Evolutionary conservation across 805 yeast genomes (phyloP), one percentile per base, ranked within the genome.

Genomic region (Wickerhamiella cacticola): DNA sequence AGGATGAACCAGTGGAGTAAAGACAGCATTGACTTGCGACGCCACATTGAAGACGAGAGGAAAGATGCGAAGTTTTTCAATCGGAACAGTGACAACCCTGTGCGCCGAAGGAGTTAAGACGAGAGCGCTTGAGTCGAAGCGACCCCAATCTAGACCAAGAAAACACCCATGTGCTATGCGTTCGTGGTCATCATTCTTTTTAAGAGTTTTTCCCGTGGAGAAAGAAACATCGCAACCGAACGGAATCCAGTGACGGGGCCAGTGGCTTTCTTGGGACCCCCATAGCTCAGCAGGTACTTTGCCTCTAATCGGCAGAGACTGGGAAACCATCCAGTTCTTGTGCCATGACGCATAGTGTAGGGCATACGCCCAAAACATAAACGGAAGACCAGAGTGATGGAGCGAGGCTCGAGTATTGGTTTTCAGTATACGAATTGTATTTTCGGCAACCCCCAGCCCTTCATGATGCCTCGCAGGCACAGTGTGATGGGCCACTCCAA

Each of bases 201-300:
- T 9, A 15, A 18, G 22, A 5, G 4, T 19, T 16, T 34, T 36
- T 7, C 26, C 41, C 10, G 41, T 8, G 22, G 10, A n/a, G n/a
- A 36, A 36, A 4, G 41, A 36, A 15, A 36, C 41, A 23, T 36
- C 41, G 22, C 41, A 36, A 4, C 41, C 41, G n/a, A 21, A 36
- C 8, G 41, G 41, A 36, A 7, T 13, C 25, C 25, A 36, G 41
- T 36, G 22, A 5, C 8, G 5, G 18, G 26, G 41, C 41, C 41
- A 36, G 26, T 36, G 6, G n/a, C n/a, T 5, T 22, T 21, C 15
- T 7, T 4, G 26, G 10, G 4, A 5, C 4, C 16, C 41, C 41
- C 41, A 36, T 12, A 19, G 16, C 7, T 21, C 28, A 21, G 41
- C 41, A 10, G 41, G 41, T 16, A 23, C 22, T 7, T n/a, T 10